Base-by-base conservation (phyloP, 2,329 filamentous ascomycete genomes). In the Pseudohalonectria lignicola region DNA sequence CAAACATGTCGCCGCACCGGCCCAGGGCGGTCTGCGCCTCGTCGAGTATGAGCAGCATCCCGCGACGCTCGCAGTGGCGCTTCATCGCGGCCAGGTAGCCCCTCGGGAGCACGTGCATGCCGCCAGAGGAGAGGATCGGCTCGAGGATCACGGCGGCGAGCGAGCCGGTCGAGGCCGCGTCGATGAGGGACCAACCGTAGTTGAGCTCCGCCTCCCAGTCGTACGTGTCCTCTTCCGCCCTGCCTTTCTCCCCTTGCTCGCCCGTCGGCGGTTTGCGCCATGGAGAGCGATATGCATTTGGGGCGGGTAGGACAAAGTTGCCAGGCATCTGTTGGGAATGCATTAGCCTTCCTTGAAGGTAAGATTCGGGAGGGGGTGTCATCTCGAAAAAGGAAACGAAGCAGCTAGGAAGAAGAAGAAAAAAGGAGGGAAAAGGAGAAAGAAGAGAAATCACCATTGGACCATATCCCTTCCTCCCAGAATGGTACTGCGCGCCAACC, bases 121-220 rank as follows among this genome's bases (percentile, higher is more conserved):
- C 76, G 0, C 69, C 74, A 0, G 61, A 54, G 13, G 69, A 70
- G 0, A 75, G 60, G 26, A 80, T 77, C 1, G 71, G 72, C 48
- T 81, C 76, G 36, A 80, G 53, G 39, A 82, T 74, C 23, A 76
- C 68, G 0, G 77, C 77, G 0, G 76, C 75, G 1, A 82, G 61
- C 0, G 74, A 78, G 0, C 76, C 76, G 15, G 67, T 66, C 1
- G 64, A 71, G 41, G 75, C 69, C 4, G 62, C 56, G 46, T 81
- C 76, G 31, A 82, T 57, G 54, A 81, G 61, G n/a, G 61, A 58
- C 62, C 71, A 81, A 15, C 72, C 75, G 46, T 71, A 81, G 10
- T 76, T 66, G 12, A 82, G 56, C 50, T 82, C 78, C 0, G 71
- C 68, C 45, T 76, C 62, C 77, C 77, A 82, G 49, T 82, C 76